phyloP scores from a whole-genome alignment of 345 rosid species.

The Hibiscus tridactylites region DNA sequence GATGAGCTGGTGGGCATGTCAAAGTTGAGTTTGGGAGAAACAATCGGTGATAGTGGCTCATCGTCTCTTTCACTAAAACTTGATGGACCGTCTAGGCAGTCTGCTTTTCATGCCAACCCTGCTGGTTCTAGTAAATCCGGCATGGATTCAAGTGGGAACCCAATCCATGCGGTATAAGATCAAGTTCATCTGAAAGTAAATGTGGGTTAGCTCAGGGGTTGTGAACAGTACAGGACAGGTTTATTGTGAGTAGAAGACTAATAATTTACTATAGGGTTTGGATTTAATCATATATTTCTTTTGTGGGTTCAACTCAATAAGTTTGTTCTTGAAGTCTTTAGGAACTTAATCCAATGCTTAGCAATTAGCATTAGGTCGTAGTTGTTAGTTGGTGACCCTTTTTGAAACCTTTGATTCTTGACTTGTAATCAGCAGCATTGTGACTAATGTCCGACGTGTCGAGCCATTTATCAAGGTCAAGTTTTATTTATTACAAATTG shows the following conservation, averaged over 20 bases:
- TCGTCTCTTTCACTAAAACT: conserved; percentile 69
- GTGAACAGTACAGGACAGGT: conserved; percentile 16
- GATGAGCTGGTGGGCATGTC: conserved; percentile 93
- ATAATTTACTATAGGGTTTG: conserved; percentile 28
- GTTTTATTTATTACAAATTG: too few species aligned
- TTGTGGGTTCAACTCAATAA: conserved; percentile 27
- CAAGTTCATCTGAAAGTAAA: conserved; percentile 5
- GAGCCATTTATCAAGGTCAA: too few species aligned
- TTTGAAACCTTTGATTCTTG: too few species aligned
- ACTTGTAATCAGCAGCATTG: too few species aligned
- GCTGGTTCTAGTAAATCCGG: conserved; percentile 44
- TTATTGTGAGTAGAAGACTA: conserved; percentile 27
- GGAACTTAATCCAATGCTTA: conserved; percentile 15
- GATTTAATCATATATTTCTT: conserved; percentile 18
- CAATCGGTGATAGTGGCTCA: conserved; percentile 42
- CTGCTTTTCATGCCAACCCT: conserved; percentile 89
- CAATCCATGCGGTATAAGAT: conserved; percentile 53
- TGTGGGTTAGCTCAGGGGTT: conserved; percentile 15
- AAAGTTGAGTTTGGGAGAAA: conserved; percentile 71
- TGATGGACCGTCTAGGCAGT: conserved; percentile 71
- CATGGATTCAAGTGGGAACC: conserved; percentile 37
- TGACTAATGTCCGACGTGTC: too few species aligned
- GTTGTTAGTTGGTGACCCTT: too few species aligned
- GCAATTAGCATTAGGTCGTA: not conserved
- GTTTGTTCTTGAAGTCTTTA: not conserved